phyloP scores from a whole-genome alignment of 805 yeast genomes.

The Saturnispora zaruensis region DNA sequence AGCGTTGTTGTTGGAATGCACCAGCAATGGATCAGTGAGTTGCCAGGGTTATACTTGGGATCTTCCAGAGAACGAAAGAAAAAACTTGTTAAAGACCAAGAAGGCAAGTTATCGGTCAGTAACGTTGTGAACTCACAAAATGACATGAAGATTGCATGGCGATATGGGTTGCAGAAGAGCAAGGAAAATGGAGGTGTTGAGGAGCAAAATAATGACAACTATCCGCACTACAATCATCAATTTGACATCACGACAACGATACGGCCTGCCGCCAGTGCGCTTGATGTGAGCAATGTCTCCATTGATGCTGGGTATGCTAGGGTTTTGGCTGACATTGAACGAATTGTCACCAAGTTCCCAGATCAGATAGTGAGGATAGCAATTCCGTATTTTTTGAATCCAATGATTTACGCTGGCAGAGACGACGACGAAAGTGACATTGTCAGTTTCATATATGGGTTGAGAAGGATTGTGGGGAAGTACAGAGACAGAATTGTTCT shows the following conservation, averaged over 20 bases:
- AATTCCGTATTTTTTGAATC: constrained; percentile 73
- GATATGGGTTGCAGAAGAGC: constrained; percentile 56
- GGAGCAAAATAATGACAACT: constrained; percentile 24
- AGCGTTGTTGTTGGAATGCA: constrained; percentile 55
- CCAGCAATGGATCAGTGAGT: constrained; percentile 51
- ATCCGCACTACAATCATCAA: constrained; percentile 50
- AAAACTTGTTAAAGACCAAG: constrained; percentile 45
- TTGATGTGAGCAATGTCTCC: constrained; percentile 53
- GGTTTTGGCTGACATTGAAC: constrained; percentile 35
- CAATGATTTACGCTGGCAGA: constrained; percentile 44
- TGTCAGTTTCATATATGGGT: constrained; percentile 51
- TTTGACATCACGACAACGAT: constrained; percentile 73
- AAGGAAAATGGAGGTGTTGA: constrained; percentile 21
- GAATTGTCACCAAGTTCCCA: constrained; percentile 33
- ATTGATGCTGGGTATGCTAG: constrained; percentile 20
- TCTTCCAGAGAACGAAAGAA: constrained; percentile 58
- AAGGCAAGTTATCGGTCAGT: constrained; percentile 58
- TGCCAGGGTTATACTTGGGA: constrained; percentile 75
- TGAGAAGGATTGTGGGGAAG: constrained; percentile 45
- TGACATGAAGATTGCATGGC: constrained; percentile 88
- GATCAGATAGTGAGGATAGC: constrained; percentile 52
- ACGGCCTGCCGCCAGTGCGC: constrained; percentile 53
- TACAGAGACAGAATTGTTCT: constrained; percentile 34
- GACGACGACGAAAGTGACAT: constrained; percentile 31
- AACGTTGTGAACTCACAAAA: constrained; percentile 41